phyloP scores from a whole-genome alignment of 345 rosid species.

The Populus alba region DNA sequence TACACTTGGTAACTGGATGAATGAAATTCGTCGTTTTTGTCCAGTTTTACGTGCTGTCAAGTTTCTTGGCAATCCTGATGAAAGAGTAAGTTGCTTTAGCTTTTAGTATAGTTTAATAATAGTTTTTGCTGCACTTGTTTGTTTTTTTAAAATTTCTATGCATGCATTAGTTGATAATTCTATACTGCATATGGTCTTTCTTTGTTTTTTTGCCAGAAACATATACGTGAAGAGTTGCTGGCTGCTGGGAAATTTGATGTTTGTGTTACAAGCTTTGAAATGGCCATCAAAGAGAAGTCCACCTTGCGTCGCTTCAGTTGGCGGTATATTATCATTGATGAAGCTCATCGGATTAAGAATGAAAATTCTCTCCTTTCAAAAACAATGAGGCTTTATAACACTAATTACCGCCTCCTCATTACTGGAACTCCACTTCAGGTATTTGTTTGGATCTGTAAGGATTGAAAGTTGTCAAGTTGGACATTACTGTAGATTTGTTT shows the following conservation, averaged over 20 bases:
- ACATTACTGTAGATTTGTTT: neutral
- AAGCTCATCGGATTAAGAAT: constrained; percentile 95
- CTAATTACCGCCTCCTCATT: constrained; percentile 90
- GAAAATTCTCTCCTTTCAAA: constrained; percentile 95
- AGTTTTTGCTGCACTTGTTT: neutral
- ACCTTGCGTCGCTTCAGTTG: constrained; percentile 90
- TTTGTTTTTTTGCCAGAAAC: constrained; percentile 48
- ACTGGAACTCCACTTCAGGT: constrained; percentile 99
- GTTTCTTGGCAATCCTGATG: constrained; percentile 98
- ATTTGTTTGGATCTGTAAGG: constrained; percentile 11
- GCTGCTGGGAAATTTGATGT: constrained; percentile 99
- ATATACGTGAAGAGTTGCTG: constrained; percentile 85
- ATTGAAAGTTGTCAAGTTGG: neutral
- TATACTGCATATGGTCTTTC: neutral
- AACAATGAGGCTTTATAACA: constrained; percentile 85
- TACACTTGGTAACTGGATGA: constrained; percentile 99
- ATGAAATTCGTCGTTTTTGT: constrained; percentile 94
- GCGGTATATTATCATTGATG: constrained; percentile 96
- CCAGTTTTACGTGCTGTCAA: constrained; percentile 90
- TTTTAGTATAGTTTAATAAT: neutral
- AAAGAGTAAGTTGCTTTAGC: constrained; percentile 55
- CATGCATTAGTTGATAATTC: neutral
- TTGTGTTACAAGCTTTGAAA: constrained; percentile 97
- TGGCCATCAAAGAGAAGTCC: constrained; percentile 98
- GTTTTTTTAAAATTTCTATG: neutral